Conservation (phyloP, 1,284 basidiomycete genomes). For the Austroboletus novae-zelandiae region DNA sequence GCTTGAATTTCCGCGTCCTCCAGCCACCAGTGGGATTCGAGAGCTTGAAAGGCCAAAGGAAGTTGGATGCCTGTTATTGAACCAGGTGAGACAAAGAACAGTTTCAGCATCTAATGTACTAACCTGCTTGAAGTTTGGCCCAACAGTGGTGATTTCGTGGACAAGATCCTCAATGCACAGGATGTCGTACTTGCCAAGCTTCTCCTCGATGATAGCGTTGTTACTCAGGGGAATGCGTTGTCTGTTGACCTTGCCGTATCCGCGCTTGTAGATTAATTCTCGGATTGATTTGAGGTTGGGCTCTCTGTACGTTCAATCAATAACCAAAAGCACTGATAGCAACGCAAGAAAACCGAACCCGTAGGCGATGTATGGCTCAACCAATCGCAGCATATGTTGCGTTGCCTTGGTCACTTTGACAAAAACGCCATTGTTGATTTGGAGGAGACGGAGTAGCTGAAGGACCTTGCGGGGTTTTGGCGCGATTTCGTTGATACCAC, state of each 20-base stretch:
- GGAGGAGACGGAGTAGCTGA: slow-evolving; percentile 96
- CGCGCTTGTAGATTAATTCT: slow-evolving; percentile 99
- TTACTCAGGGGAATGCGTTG: slow-evolving; percentile 95
- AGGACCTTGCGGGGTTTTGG: slow-evolving; percentile 99
- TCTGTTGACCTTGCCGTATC: slow-evolving; percentile 98
- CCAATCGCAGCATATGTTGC: slow-evolving; percentile 95
- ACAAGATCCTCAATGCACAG: slow-evolving; percentile 98
- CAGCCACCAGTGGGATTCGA: slow-evolving; percentile 99
- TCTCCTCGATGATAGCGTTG: slow-evolving; percentile 91
- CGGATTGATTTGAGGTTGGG: slow-evolving; percentile 96
- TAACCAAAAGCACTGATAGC: not conserved
- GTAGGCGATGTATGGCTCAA: slow-evolving; percentile 97
- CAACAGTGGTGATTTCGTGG: slow-evolving; percentile 94
- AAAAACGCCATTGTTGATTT: slow-evolving; percentile 99
- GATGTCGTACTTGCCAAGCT: slow-evolving; percentile 94
- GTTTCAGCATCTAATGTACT: slow-evolving; percentile 18
- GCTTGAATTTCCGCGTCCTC: slow-evolving; percentile 96
- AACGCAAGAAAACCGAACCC: slow-evolving; percentile 56
- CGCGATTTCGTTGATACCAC: slow-evolving; percentile 99
- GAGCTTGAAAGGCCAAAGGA: slow-evolving; percentile 99
- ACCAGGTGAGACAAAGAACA: not conserved
- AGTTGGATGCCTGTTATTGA: slow-evolving; percentile 73
- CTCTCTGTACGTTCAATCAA: slow-evolving; percentile 51
- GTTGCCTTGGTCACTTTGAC: slow-evolving; percentile 97
- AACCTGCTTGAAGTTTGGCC: slow-evolving; percentile 99